A percentile compares a stretch with the other conserved stretches of the same genome.
Evolutionary conservation across 768 basidiomycete genomes (phyloP).

Genomic region (Tulasnella sp.): DNA sequence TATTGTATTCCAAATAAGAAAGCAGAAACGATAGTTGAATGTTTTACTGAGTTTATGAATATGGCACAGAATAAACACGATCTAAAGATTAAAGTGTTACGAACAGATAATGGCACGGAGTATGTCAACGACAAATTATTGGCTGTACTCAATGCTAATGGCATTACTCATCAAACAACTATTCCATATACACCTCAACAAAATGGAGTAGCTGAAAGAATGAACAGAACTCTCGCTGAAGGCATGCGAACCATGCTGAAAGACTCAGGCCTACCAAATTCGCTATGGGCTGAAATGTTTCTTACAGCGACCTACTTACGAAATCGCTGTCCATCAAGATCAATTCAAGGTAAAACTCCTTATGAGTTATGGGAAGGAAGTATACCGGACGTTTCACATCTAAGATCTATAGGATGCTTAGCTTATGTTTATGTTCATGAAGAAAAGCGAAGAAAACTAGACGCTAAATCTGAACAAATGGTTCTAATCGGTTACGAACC

Average conservation of each 20-base stretch:
- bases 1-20: no score
- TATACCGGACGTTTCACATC: slow-evolving; percentile 18
- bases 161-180: slow-evolving; percentile 5
- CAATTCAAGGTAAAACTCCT: slow-evolving; percentile 14
- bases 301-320: slow-evolving; percentile 17
- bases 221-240: slow-evolving; percentile 8
- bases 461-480: slow-evolving; percentile 18
- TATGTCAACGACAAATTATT: no score
- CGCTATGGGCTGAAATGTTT: slow-evolving; percentile 19
- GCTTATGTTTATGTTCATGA: slow-evolving; percentile 20
- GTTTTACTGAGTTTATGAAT: no score
- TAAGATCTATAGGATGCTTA: slow-evolving; percentile 21
- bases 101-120: no score
- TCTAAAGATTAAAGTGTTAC: no score
- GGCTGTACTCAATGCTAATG: background rate
- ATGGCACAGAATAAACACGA: no score
- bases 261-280: slow-evolving; percentile 11
- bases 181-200: slow-evolving; percentile 14
- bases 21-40: no score
- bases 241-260: slow-evolving; percentile 7
- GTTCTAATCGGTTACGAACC: slow-evolving; percentile 21
- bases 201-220: slow-evolving; percentile 15
- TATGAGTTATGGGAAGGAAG: slow-evolving; percentile 17
- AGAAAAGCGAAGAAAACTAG: slow-evolving; percentile 19
- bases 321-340: slow-evolving; percentile 14